Evolutionary conservation across 208 protist genomes (phyloP), one percentile per base, ranked within the genome.

Genomic region (Leishmania lainsoni): DNA sequence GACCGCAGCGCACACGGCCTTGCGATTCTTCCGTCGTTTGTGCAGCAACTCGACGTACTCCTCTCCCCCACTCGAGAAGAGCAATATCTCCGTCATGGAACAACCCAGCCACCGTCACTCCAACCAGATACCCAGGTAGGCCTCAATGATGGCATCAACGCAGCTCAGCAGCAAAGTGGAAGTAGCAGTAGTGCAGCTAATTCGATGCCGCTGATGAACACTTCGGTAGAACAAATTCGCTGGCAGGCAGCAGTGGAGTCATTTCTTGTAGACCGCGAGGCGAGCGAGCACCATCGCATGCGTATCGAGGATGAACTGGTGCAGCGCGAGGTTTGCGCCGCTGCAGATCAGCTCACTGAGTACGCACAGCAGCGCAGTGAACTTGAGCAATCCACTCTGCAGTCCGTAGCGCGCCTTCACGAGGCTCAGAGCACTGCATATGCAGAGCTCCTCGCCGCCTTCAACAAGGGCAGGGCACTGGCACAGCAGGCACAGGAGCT

Each of bases 1-100:
- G 58, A 82, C 26, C 76, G 81, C 6, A 83, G 82, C 14, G 70
- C 59, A 14, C 52, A 77, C 35, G 92, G 89, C 14, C 35, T 87
- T 49, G 76, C 94, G 16, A 81, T 76, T 3, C 84, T 96, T 58
- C 84, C 93, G 10, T 45, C 75, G 10, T 96, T 96, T 79, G 78
- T 86, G 16, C 80, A 83, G 42, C 88, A 88, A 12, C 78, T 94
- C 26, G 86, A 96, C 61, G 42, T 58, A 5, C 77, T 96, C 6
- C 63, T 90, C 1, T 86, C 88, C 12, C 83, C 85, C 4, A 81
- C 63, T 3, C 59, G 32, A 12, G 81, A 80, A 10, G 84, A 87
- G 59, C 45, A 54, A 8, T 45, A 45, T 9, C 32, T 79, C 32
- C 54, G 68, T 6, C 39, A 26, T 42, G 49, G 16, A 26, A 29